phyloP scores from a whole-genome alignment of 2,329 filamentous ascomycete genomes.

The Cercospora nicotianae region DNA sequence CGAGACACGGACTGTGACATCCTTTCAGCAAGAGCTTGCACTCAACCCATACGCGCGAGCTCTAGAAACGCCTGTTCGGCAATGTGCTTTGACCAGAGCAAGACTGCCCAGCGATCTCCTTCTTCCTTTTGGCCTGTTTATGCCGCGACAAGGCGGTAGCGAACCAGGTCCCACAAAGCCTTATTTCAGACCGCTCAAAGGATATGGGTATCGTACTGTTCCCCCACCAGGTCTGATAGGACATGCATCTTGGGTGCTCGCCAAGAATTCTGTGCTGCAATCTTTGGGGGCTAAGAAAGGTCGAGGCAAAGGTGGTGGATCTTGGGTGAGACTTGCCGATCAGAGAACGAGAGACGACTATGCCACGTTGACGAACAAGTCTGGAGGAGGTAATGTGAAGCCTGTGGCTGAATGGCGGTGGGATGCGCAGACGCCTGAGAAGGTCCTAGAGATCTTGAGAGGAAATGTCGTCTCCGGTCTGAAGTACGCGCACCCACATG shows the following conservation, averaged over 20 bases:
- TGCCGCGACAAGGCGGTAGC: conserved; percentile 40
- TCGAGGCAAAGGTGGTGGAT: neutral
- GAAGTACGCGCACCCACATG: neutral
- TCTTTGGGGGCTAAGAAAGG: conserved; percentile 14
- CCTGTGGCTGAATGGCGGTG: conserved; percentile 21
- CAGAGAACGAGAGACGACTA: conserved; percentile 4
- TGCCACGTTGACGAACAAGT: conserved; percentile 4
- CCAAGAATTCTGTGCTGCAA: conserved; percentile 25
- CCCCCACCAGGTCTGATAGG: conserved; percentile 42
- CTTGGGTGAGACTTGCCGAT: conserved; percentile 13
- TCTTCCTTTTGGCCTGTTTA: conserved; percentile 59
- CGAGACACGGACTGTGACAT: conserved; percentile 44
- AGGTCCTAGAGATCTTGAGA: conserved; percentile 55
- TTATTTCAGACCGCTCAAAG: neutral
- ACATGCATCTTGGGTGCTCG: conserved; percentile 28
- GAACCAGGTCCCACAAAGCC: neutral
- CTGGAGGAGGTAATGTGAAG: neutral
- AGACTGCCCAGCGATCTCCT: conserved; percentile 63
- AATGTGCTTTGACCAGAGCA: conserved; percentile 53
- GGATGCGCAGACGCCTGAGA: conserved; percentile 56
- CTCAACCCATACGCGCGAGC: conserved; percentile 66
- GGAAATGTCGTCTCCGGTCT: conserved; percentile 51
- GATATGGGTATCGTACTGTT: conserved; percentile 33
- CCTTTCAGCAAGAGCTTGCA: conserved; percentile 60
- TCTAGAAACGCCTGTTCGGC: conserved; percentile 61